Base-by-base conservation (phyloP, 129 eudicot species). In the Logfia minima region DNA sequence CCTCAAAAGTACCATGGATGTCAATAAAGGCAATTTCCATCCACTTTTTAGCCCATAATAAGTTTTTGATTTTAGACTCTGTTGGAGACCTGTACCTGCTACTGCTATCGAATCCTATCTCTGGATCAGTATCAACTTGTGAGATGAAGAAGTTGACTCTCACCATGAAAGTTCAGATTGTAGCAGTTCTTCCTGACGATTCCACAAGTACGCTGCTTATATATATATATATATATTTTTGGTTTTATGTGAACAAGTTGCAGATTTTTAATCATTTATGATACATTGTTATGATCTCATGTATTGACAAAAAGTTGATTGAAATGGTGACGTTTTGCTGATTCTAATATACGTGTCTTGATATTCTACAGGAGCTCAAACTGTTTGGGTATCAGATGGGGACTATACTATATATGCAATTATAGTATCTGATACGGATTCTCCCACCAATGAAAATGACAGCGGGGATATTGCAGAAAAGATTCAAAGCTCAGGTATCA, bases 381-480 rank as follows among this genome's bases (percentile, higher is more conserved):
- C 79, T 65, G 85, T 90, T 75, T 93, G 98, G 98, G 77, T 93
- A 67, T 88, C 98, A 34, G 98, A 93, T 85, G 98, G 96, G 62
- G 71, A 81, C 22, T 60, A 90, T 82, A 86, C 95, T 34, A 81
- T 93, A 68, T 95, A 90, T 77, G 69, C 83, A 67, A 61, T 93
- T 73, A 83, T 28, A 70, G 29, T 90, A 60, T 32, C 95, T 75
- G 92, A 88, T 28, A 10, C 68, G 39, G 91, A 87, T 68, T 63
- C 87, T 75, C 51, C 91, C 37, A 55, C 31, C 34, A 75, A 70
- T 63, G 86, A 81, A 68, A 81, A 72, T 56, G 90, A 85, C 17
- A 80, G 62, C 63, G 83, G 81, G 45, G 82, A 85, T 39, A 55
- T 56, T 71, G 83, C 74, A 14, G 89, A 80, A 72, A 83, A 73